Percentiles rank a stretch among this genome's conserved stretches.
These are phyloP conservation scores for Sphaerulina populicola DNA, from an alignment of 2,329 filamentous ascomycete genomes.

Conservation along the genomic window DNA sequence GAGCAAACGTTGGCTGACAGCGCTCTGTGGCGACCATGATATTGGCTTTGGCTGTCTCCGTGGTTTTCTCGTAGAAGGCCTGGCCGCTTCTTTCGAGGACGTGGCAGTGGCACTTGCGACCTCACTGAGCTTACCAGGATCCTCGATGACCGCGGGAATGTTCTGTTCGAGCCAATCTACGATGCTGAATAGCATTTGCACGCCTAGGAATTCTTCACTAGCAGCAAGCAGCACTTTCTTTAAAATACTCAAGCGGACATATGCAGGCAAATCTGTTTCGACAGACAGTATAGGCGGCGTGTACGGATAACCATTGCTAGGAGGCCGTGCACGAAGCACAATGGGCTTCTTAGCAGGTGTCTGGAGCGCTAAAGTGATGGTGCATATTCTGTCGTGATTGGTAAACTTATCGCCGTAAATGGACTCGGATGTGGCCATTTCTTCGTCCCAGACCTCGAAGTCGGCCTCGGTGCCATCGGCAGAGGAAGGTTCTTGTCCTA, in stretches of 20 bases:
- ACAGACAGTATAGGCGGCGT: constrained; percentile 61
- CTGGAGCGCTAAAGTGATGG: constrained; percentile 55
- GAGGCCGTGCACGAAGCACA: constrained; percentile 59
- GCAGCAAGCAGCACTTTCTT: constrained; percentile 67
- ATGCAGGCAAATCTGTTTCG: constrained; percentile 64
- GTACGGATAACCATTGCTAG: constrained; percentile 61
- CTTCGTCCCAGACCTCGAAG: constrained; percentile 67
- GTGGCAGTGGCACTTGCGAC: constrained; percentile 67
- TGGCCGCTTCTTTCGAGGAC: constrained; percentile 34
- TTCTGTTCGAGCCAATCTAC: constrained; percentile 87
- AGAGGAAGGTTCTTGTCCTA: constrained; percentile 33
- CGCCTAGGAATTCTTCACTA: constrained; percentile 61
- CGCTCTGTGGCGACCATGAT: constrained; percentile 52
- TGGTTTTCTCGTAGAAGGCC: constrained; percentile 30
- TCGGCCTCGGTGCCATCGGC: constrained; percentile 31
- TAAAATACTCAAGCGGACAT: constrained; percentile 84
- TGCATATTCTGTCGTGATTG: constrained; percentile 49
- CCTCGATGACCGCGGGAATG: constrained; percentile 70
- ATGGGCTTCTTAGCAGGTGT: constrained; percentile 39
- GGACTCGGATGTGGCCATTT: constrained; percentile 72
- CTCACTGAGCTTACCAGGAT: constrained; percentile 74
- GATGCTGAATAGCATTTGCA: constrained; percentile 84
- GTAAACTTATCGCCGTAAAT: constrained; percentile 72
- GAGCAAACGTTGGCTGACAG: constrained; percentile 51
- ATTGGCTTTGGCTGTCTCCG: constrained; percentile 48